A percentile compares a stretch with the other conserved stretches of the same genome.
phyloP scores from a whole-genome alignment of 768 basidiomycete genomes.

The Suillus variegatus region DNA sequence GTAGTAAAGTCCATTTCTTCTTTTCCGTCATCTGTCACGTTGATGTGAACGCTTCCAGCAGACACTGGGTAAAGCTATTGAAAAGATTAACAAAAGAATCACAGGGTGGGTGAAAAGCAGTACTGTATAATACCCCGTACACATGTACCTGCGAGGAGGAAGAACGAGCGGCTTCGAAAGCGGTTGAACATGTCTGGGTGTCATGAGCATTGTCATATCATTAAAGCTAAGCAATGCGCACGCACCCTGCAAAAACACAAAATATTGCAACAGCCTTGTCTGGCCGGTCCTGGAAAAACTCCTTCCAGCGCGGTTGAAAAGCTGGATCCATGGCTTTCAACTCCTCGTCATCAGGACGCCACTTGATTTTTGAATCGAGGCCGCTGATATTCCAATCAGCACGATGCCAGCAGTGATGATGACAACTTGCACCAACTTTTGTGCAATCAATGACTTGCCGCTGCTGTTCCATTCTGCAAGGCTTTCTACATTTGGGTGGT shows the following conservation, averaged over 20 bases:
- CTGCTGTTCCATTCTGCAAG: conserved; percentile 30
- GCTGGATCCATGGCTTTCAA: conserved; percentile 47
- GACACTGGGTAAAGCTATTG: too few relatives aligned
- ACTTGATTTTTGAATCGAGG: conserved; percentile 55
- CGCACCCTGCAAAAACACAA: conserved; percentile 44
- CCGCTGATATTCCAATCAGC: conserved; percentile 34
- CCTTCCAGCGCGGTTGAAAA: conserved; percentile 51
- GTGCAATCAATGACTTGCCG: conserved; percentile 48
- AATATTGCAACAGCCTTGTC: conserved; percentile 59
- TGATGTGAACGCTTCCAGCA: too few relatives aligned
- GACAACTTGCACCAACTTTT: conserved; percentile 42
- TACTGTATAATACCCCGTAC: too few relatives aligned
- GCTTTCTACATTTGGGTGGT: conserved; percentile 13
- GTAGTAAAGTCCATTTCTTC: too few relatives aligned
- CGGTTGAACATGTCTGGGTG: background rate
- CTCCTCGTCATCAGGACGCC: conserved; percentile 52
- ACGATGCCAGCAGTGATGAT: background rate
- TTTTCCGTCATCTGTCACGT: too few relatives aligned
- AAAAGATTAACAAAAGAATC: too few relatives aligned
- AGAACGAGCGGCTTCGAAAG: background rate
- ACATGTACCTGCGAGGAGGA: conserved; percentile 2
- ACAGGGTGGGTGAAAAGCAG: too few relatives aligned
- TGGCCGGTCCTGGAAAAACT: conserved; percentile 47
- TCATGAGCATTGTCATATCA: background rate
- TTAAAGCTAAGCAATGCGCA: background rate